These are phyloP conservation scores for Pichia sp. DNA, from an alignment of 1,139 yeast genomes.

Conservation along the genomic window DNA sequence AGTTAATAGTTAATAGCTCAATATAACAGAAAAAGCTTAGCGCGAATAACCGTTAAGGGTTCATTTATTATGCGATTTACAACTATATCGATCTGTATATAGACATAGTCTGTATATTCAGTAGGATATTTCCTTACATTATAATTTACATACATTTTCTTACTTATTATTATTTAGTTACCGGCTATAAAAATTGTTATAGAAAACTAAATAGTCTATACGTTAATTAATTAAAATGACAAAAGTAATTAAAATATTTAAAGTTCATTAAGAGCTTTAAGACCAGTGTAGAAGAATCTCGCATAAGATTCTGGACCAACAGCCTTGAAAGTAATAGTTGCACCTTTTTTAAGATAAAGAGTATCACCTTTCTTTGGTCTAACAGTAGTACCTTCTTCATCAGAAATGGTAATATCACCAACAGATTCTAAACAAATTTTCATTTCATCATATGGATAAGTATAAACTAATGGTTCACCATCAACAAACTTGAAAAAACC, in stretches of 20 bases:
- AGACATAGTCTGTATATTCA: no score
- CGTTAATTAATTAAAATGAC: no score
- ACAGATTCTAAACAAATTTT: constrained; percentile 59
- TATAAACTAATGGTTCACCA: constrained; percentile 61
- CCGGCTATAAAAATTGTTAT: neutral
- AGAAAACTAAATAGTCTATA: neutral
- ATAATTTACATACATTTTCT: no score
- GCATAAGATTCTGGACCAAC: constrained; percentile 48
- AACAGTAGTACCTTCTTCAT: constrained; percentile 56
- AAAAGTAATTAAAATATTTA: neutral
- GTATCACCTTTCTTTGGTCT: constrained; percentile 59
- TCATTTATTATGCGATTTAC: no score
- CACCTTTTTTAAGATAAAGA: constrained; percentile 60
- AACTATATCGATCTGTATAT: no score
- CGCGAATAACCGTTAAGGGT: no score
- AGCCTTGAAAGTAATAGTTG: constrained; percentile 60
- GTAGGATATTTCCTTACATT: no score
- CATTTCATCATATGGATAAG: constrained; percentile 65
- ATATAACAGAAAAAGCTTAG: no score
- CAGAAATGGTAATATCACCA: constrained; percentile 56
- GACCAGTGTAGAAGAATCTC: constrained; percentile 54
- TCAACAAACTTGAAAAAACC: constrained; percentile 65
- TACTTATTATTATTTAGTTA: neutral
- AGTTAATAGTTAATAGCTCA: no score
- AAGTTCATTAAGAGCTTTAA: constrained; percentile 31